These are phyloP conservation scores for Fraxinus xanthoxyloides DNA, from an alignment of 305 asterid genomes.

Conservation along the genomic window DNA sequence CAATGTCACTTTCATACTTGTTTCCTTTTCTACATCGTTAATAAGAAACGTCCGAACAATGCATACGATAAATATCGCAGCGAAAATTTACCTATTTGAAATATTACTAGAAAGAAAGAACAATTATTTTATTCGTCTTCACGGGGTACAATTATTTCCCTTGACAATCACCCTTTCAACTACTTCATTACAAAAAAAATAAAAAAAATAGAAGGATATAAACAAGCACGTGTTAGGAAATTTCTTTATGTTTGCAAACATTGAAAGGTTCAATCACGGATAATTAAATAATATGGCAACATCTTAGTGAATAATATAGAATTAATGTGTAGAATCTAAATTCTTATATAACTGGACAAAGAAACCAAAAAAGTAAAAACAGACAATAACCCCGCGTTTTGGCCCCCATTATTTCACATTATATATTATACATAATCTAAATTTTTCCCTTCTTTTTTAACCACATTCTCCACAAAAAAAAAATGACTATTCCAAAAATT, in stretches of 20 bases:
- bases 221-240: constrained; percentile 6
- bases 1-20: not conserved
- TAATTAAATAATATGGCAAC: constrained; percentile 24
- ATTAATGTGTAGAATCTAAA: constrained; percentile 4
- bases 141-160: not conserved
- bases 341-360: constrained; percentile 22
- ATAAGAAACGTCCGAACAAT: not conserved
- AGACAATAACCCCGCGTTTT: constrained; percentile 23
- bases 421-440: too few relatives aligned
- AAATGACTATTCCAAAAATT: too few relatives aligned
- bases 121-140: not conserved
- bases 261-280: not conserved
- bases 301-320: constrained; percentile 22
- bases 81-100: not conserved
- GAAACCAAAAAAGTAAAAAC: constrained; percentile 22
- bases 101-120: not conserved
- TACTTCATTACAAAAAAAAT: not conserved
- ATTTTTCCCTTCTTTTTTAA: too few relatives aligned
- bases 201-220: not conserved
- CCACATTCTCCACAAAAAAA: too few relatives aligned
- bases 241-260: constrained; percentile 19
- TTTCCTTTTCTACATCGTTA: not conserved
- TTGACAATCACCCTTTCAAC: not conserved
- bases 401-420: too few relatives aligned
- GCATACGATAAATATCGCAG: not conserved